phyloP scores from a whole-genome alignment of 2,329 filamentous ascomycete genomes.

The Fusarium udum region DNA sequence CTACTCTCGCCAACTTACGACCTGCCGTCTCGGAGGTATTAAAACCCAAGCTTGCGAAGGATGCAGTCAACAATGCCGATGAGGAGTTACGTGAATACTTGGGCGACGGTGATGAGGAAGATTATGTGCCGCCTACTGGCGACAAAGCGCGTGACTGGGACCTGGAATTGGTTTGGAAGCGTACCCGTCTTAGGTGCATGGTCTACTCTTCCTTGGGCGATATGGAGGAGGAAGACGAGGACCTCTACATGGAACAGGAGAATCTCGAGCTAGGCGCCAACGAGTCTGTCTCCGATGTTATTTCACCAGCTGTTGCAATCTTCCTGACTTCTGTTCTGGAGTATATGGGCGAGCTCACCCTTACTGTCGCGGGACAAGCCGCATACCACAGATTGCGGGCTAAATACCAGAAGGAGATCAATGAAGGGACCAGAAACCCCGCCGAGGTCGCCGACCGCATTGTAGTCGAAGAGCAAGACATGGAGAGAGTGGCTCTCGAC shows the following conservation, averaged over 20 bases:
- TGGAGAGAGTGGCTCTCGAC: constrained; percentile 92
- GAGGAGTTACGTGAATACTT: constrained; percentile 90
- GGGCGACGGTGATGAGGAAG: constrained; percentile 80
- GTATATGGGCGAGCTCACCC: constrained; percentile 89
- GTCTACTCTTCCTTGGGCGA: constrained; percentile 97
- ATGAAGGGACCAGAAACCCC: constrained; percentile 58
- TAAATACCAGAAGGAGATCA: constrained; percentile 68
- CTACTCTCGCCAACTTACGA: constrained; percentile 76
- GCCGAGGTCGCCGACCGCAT: constrained; percentile 70
- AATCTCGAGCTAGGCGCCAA: constrained; percentile 69
- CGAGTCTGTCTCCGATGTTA: constrained; percentile 70
- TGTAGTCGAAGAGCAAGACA: constrained; percentile 88
- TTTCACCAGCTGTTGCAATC: constrained; percentile 92
- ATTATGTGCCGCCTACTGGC: constrained; percentile 66
- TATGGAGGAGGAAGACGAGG: constrained; percentile 97
- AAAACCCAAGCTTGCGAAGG: constrained; percentile 86
- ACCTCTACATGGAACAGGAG: constrained; percentile 84
- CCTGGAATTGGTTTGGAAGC: constrained; percentile 92
- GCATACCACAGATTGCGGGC: constrained; percentile 74
- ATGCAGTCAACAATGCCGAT: constrained; percentile 83
- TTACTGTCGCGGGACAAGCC: constrained; percentile 87
- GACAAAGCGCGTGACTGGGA: constrained; percentile 75
- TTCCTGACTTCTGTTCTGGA: constrained; percentile 96
- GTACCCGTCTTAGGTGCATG: constrained; percentile 93
- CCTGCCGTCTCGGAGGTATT: constrained; percentile 87